Evolutionary conservation across 1,284 basidiomycete genomes (phyloP).

Genomic region (Fomitopsis betulina): DNA sequence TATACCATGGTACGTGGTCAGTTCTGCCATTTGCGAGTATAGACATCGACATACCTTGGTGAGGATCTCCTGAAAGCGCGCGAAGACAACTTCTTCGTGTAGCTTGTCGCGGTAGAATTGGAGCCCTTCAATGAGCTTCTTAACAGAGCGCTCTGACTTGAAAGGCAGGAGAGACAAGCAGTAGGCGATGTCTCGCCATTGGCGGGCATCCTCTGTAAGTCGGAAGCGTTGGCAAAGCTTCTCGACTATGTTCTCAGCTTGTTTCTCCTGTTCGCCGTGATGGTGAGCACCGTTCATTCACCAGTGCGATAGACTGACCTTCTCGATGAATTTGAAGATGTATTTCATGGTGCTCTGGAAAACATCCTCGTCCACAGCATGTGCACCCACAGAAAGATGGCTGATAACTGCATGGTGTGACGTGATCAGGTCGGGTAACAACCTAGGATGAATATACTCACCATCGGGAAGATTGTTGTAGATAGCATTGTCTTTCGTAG

Average conservation of each 20-base stretch:
- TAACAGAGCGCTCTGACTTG: slow-evolving; percentile 94
- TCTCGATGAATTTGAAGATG: slow-evolving; percentile 97
- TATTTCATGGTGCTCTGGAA: slow-evolving; percentile 94
- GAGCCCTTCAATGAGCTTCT: slow-evolving; percentile 92
- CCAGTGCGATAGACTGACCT: slow-evolving; percentile 44
- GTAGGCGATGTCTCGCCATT: slow-evolving; percentile 97
- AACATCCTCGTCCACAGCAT: slow-evolving; percentile 88
- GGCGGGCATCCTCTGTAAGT: slow-evolving; percentile 81
- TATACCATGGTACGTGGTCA: slow-evolving; percentile 21
- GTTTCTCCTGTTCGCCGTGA: slow-evolving; percentile 67
- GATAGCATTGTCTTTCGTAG: slow-evolving; percentile 98
- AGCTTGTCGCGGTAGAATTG: slow-evolving; percentile 95
- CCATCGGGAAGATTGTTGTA: slow-evolving; percentile 97
- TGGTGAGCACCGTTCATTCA: neutral
- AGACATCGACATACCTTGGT: slow-evolving; percentile 46
- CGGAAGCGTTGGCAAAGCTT: slow-evolving; percentile 95
- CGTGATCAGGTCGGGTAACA: neutral
- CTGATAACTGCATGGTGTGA: slow-evolving; percentile 69
- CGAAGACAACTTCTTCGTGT: slow-evolving; percentile 83
- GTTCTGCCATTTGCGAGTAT: neutral
- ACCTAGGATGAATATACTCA: slow-evolving; percentile 25
- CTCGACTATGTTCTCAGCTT: slow-evolving; percentile 93
- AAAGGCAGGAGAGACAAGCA: slow-evolving; percentile 93
- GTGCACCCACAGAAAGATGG: slow-evolving; percentile 89
- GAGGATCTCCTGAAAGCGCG: slow-evolving; percentile 86